These are phyloP conservation scores for Colletotrichum sp. DNA, from an alignment of 2,329 filamentous ascomycete genomes.

Conservation along the genomic window DNA sequence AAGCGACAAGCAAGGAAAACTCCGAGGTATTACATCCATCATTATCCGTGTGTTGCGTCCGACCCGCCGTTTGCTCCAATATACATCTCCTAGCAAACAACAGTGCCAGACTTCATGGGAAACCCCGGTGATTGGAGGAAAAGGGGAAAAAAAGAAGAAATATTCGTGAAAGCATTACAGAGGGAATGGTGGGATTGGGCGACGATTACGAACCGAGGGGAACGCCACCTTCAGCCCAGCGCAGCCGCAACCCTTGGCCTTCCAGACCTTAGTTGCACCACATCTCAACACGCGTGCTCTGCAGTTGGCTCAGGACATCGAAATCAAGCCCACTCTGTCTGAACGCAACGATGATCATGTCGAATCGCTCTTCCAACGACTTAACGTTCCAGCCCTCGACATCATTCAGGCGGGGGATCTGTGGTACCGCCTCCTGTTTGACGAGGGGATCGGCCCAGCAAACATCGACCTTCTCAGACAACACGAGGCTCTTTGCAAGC, in stretches of 20 bases:
- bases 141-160: background rate
- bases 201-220: background rate
- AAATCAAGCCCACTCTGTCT: constrained; percentile 48
- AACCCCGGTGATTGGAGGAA: background rate
- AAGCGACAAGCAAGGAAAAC: background rate
- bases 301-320: constrained; percentile 37
- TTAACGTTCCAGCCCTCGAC: constrained; percentile 39
- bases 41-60: background rate
- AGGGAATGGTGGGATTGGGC: background rate
- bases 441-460: constrained; percentile 50
- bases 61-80: background rate
- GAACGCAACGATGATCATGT: constrained; percentile 49
- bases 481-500: constrained; percentile 40
- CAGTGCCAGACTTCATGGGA: background rate
- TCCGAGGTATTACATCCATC: constrained; percentile 3
- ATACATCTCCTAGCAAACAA: background rate
- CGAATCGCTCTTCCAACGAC: constrained; percentile 40
- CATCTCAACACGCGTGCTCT: constrained; percentile 39
- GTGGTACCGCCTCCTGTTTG: constrained; percentile 42
- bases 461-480: constrained; percentile 44
- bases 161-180: background rate
- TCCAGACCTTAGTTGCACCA: constrained; percentile 35
- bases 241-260: constrained; percentile 2
- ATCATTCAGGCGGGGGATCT: constrained; percentile 42
- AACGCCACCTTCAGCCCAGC: background rate